Evolutionary conservation across 1,284 basidiomycete species (phyloP).

Genomic region (Hemileia vastatrix): DNA sequence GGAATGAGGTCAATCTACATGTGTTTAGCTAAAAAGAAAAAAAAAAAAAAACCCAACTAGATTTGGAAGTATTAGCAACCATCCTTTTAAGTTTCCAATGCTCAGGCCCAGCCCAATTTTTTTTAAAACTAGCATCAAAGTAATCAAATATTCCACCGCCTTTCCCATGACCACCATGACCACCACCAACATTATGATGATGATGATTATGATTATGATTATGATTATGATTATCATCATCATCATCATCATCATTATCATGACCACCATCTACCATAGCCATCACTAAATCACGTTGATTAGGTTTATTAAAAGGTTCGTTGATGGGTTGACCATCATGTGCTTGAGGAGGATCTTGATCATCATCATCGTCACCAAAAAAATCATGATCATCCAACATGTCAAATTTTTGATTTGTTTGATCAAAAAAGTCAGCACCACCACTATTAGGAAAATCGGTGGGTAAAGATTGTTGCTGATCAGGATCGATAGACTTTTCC

Average conservation of each 20-base stretch:
- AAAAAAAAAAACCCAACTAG: slow-evolving; percentile 3
- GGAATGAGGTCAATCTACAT: no score
- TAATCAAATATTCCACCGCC: slow-evolving; percentile 69
- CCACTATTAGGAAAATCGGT: slow-evolving; percentile 24
- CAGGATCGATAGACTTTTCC: slow-evolving; percentile 7
- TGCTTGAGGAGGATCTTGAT: no score
- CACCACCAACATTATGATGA: slow-evolving; percentile 32
- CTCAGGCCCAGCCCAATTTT: slow-evolving; percentile 97
- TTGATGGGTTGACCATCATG: slow-evolving; percentile 20
- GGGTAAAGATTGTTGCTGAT: background rate
- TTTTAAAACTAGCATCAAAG: slow-evolving; percentile 78
- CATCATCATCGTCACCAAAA: slow-evolving; percentile 22
- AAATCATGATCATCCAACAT: slow-evolving; percentile 27
- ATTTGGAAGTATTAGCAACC: slow-evolving; percentile 25
- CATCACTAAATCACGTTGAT: slow-evolving; percentile 62
- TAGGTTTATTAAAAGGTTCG: slow-evolving; percentile 56
- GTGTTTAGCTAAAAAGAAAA: background rate
- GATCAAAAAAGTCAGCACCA: slow-evolving; percentile 18
- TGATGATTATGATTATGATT: no score
- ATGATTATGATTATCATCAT: no score
- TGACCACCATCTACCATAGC: slow-evolving; percentile 46
- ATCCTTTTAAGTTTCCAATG: slow-evolving; percentile 80
- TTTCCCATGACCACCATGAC: slow-evolving; percentile 43
- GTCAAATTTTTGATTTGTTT: slow-evolving; percentile 42
- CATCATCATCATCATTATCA: slow-evolving; percentile 9